Evolutionary conservation across 1,284 basidiomycete genomes (phyloP).

Genomic region (Microstroma glucosiphilum): DNA sequence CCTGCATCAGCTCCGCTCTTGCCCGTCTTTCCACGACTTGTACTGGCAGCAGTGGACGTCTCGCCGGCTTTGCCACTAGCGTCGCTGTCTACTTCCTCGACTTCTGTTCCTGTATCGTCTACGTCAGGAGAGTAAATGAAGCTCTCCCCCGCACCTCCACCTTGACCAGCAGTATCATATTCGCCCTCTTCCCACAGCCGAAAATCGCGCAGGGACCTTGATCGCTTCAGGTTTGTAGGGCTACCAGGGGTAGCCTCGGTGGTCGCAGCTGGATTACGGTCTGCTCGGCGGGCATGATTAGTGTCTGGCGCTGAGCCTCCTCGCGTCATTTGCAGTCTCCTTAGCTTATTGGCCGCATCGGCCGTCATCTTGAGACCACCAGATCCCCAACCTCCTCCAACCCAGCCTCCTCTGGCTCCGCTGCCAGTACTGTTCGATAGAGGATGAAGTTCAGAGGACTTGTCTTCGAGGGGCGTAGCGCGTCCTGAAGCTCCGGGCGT

Average conservation of each 20-base stretch:
- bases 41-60: neutral
- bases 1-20: too few relatives aligned
- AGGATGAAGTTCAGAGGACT: too few relatives aligned
- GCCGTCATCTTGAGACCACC: conserved; percentile 25
- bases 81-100: conserved; percentile 23
- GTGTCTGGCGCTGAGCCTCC: conserved; percentile 11
- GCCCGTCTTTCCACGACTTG: too few relatives aligned
- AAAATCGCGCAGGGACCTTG: too few relatives aligned
- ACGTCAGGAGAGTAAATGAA: too few relatives aligned
- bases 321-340: conserved; percentile 33
- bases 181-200: too few relatives aligned
- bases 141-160: too few relatives aligned
- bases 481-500: conserved; percentile 22
- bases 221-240: too few relatives aligned
- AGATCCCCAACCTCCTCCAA: neutral
- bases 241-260: too few relatives aligned
- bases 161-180: too few relatives aligned
- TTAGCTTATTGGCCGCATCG: conserved; percentile 30
- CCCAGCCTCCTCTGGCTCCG: neutral
- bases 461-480: conserved; percentile 7
- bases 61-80: conserved; percentile 34
- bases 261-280: too few relatives aligned
- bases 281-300: too few relatives aligned
- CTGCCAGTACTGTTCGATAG: neutral
- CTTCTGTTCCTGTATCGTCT: neutral